phyloP scores from a whole-genome alignment of 768 basidiomycete species.

The Pleurotus cornucopiae region DNA sequence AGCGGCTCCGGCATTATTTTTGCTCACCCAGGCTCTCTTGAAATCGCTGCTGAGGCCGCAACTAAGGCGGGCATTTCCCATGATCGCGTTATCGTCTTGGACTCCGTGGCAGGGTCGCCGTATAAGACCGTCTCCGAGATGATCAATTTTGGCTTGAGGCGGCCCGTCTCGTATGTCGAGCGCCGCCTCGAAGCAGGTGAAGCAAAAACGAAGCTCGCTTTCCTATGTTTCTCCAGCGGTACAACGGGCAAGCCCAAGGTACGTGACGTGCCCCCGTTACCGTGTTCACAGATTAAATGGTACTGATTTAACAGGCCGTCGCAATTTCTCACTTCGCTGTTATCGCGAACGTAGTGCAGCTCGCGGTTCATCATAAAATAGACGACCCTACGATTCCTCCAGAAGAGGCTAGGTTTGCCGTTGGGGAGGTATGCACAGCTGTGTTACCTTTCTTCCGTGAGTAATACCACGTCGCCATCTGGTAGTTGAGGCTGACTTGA shows the following conservation, averaged over 20 bases:
- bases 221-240: conserved; percentile 48
- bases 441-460: conserved; percentile 33
- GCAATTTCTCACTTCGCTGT: conserved; percentile 43
- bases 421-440: conserved; percentile 37
- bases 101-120: neutral
- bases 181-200: conserved; percentile 34
- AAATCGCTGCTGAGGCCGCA: conserved; percentile 24
- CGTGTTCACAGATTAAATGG: neutral
- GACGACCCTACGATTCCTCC: conserved; percentile 19
- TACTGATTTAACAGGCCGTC: conserved; percentile 33
- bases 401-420: conserved; percentile 28
- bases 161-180: conserved; percentile 29
- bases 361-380: conserved; percentile 27
- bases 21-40: conserved; percentile 22
- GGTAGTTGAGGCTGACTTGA: neutral
- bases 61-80: conserved; percentile 16
- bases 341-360: conserved; percentile 40
- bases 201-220: conserved; percentile 43
- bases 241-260: conserved; percentile 47
- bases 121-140: conserved; percentile 25
- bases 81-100: conserved; percentile 22
- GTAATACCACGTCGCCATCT: conserved; percentile 6
- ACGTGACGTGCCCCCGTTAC: neutral
- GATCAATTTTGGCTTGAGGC: conserved; percentile 22
- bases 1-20: conserved; percentile 28